Evolutionary conservation across 371 early-diverging fungal species (phyloP).

Genomic region (Zopfochytrium polystomum): DNA sequence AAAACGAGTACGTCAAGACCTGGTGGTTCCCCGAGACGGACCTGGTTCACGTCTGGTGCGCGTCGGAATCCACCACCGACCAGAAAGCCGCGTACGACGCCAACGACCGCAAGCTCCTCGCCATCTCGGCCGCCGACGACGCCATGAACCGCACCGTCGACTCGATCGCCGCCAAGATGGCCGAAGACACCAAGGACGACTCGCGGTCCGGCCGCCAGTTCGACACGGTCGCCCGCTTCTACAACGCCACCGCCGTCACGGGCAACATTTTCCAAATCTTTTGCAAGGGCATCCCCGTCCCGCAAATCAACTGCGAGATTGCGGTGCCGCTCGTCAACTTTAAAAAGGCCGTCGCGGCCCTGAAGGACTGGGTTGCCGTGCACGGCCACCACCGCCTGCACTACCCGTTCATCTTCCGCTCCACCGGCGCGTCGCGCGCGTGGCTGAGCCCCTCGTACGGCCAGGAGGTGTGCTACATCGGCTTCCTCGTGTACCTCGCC

Average conservation of each 20-base stretch:
- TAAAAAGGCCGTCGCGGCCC: constrained; percentile 10
- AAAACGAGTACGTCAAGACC: constrained; percentile 22
- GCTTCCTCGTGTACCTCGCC: no score
- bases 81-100: neutral
- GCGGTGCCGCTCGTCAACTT: constrained; percentile 27
- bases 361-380: constrained; percentile 14
- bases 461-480: no score
- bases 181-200: neutral
- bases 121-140: constrained; percentile 1
- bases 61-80: constrained; percentile 1
- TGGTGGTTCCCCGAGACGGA: constrained; percentile 40
- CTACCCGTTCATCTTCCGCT: constrained; percentile 36
- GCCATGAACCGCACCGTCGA: no score
- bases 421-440: constrained; percentile 18
- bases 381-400: constrained; percentile 9
- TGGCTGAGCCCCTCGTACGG: constrained; percentile 22
- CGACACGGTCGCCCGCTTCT: constrained; percentile 27
- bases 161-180: neutral
- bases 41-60: constrained; percentile 29
- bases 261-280: constrained; percentile 27
- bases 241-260: constrained; percentile 10
- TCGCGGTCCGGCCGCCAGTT: constrained; percentile 18
- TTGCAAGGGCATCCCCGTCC: constrained; percentile 34
- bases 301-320: constrained; percentile 37
- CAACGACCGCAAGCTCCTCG: neutral